Evolutionary conservation across 768 basidiomycete genomes (phyloP).

Genomic region (Chlorophyllum brunneum): DNA sequence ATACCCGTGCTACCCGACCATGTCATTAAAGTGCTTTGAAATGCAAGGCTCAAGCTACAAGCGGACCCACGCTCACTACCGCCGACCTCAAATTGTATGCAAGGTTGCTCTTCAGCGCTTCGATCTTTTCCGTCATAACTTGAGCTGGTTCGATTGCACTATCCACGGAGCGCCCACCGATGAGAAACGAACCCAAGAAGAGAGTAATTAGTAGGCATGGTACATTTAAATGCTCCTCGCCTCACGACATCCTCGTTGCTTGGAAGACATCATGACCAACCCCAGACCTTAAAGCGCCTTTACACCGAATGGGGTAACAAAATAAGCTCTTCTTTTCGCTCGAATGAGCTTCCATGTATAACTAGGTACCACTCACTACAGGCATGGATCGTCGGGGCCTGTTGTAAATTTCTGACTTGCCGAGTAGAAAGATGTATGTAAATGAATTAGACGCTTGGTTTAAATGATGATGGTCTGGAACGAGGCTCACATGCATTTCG

Average conservation of each 20-base stretch:
- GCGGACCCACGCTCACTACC: not conserved
- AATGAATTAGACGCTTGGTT: too few relatives aligned
- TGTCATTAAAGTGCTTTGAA: not conserved
- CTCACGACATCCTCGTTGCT: slow-evolving; percentile 12
- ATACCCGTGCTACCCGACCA: not conserved
- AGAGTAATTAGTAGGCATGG: not conserved
- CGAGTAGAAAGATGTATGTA: not conserved
- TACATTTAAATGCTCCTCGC: not conserved
- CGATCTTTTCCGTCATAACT: not conserved
- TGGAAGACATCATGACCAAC: not conserved
- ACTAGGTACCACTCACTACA: not conserved
- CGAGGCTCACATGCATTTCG: not conserved
- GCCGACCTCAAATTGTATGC: not conserved
- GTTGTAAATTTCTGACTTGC: not conserved
- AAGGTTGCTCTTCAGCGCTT: not conserved
- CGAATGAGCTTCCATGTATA: not conserved
- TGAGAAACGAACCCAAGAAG: not conserved
- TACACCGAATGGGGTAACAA: slow-evolving; percentile 1
- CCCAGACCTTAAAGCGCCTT: not conserved
- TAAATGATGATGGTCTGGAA: not conserved
- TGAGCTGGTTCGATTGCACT: slow-evolving; percentile 2
- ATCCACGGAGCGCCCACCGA: not conserved
- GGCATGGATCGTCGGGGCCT: not conserved
- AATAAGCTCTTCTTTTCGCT: not conserved
- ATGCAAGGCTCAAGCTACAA: not conserved